phyloP scores from a whole-genome alignment of 78 protist species.

The Thecamonas trahens region DNA sequence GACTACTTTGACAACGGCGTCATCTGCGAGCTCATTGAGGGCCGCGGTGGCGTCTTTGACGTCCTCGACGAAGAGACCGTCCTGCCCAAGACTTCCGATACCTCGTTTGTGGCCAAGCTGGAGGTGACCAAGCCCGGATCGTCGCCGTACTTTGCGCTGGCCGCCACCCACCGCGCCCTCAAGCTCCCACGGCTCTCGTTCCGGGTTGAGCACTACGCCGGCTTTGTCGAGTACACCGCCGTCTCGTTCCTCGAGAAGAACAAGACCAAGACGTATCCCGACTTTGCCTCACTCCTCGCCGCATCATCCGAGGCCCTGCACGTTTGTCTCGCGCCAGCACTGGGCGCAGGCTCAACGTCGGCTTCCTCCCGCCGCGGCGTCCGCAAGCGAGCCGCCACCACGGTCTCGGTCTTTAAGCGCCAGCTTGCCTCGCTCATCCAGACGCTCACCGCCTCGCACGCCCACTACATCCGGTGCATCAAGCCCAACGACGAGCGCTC shows the following conservation, averaged over 20 bases:
- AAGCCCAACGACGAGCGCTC: conserved; percentile 66
- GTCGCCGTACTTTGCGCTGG: background rate
- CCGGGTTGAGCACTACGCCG: conserved; percentile 84
- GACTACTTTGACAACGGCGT: conserved; percentile 78
- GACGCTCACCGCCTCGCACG: conserved; percentile 43
- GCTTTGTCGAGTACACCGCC: conserved; percentile 72
- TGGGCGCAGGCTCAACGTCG: too few relatives aligned
- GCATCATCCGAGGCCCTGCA: background rate
- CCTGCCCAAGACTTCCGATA: conserved; percentile 27
- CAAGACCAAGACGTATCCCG: conserved; percentile 65
- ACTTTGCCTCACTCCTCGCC: conserved; percentile 5
- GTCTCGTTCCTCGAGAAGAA: conserved; percentile 80
- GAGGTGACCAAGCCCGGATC: background rate
- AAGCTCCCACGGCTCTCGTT: conserved; percentile 27
- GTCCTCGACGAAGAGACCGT: conserved; percentile 69
- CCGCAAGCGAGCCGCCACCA: conserved; percentile 37
- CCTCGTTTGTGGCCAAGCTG: conserved; percentile 3
- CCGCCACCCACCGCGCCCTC: background rate
- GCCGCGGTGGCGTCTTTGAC: conserved; percentile 49
- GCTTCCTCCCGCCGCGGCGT: background rate
- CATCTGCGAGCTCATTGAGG: conserved; percentile 63
- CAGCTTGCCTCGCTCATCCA: conserved; percentile 45
- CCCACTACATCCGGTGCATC: conserved; percentile 78
- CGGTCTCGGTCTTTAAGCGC: background rate
- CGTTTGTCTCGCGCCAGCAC: too few relatives aligned